Percentiles rank a stretch among this genome's conserved stretches.
phyloP scores from a whole-genome alignment of 2,329 filamentous ascomycete species.

The Colletotrichum costaricense region DNA sequence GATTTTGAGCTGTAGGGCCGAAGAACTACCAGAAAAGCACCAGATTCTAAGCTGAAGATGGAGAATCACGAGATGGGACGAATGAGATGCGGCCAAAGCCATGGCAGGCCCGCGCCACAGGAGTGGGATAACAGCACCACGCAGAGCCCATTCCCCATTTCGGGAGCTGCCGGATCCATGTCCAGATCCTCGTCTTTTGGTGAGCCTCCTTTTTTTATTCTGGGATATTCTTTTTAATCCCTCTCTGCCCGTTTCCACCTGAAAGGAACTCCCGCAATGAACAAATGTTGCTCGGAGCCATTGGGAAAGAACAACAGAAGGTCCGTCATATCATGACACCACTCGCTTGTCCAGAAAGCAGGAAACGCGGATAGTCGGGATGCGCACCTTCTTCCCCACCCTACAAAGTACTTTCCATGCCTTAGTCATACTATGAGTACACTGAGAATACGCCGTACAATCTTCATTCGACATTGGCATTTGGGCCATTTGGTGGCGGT shows the following conservation, averaged over 20 bases:
- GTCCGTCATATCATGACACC: not conserved
- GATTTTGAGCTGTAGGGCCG: slow-evolving; percentile 14
- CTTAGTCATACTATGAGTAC: not conserved
- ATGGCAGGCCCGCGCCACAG: not conserved
- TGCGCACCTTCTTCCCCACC: not conserved
- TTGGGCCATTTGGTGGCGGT: not conserved
- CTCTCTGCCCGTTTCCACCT: not conserved
- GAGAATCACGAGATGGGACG: slow-evolving; percentile 25
- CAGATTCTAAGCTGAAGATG: slow-evolving; percentile 14
- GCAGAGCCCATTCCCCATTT: slow-evolving; percentile 2
- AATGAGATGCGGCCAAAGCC: slow-evolving; percentile 7
- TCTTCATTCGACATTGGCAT: not conserved
- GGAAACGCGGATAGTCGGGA: not conserved
- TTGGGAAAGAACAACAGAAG: not conserved
- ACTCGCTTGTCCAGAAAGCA: not conserved
- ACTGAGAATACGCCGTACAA: no score
- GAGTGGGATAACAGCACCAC: slow-evolving; percentile 17
- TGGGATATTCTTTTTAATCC: not conserved
- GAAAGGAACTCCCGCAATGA: not conserved
- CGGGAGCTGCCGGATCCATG: not conserved
- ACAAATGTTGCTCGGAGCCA: not conserved
- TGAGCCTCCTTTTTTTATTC: not conserved
- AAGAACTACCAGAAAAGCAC: slow-evolving; percentile 26
- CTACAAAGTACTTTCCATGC: not conserved
- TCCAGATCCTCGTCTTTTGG: not conserved